These are phyloP conservation scores for Nannizziopsis barbatae DNA, from an alignment of 2,329 filamentous ascomycete species.

Conservation along the genomic window DNA sequence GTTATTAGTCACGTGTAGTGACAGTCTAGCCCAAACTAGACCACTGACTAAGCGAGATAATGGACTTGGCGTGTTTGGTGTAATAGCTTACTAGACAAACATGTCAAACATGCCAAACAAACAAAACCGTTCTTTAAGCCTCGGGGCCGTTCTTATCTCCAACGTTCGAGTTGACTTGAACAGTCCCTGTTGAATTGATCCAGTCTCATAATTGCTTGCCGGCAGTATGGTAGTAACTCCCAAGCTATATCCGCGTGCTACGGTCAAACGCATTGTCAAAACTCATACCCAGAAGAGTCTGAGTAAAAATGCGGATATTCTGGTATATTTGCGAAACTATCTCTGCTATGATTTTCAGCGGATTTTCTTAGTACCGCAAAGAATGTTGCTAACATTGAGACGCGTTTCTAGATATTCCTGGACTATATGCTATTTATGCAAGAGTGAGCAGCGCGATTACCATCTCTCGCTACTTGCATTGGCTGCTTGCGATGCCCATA, in stretches of 20 bases:
- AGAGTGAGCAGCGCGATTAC: slow-evolving; percentile 37
- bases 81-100: not conserved
- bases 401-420: slow-evolving; percentile 56
- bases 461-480: not conserved
- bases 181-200: too few relatives aligned
- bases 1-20: not conserved
- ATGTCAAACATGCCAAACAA: not conserved
- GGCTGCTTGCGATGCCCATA: not conserved
- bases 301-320: slow-evolving; percentile 75
- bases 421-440: slow-evolving; percentile 74
- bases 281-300: slow-evolving; percentile 70
- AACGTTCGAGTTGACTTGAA: too few relatives aligned
- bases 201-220: too few relatives aligned
- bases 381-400: not conserved
- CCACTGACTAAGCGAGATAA: not conserved
- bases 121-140: too few relatives aligned
- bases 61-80: slow-evolving; percentile 1
- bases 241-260: slow-evolving; percentile 72
- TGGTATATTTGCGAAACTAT: slow-evolving; percentile 44
- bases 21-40: not conserved
- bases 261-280: slow-evolving; percentile 81
- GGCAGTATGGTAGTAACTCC: slow-evolving; percentile 50
- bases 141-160: too few relatives aligned
- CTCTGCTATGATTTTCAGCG: not conserved
- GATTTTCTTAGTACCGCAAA: too few relatives aligned